Percentiles rank a stretch among this genome's conserved stretches.
Evolutionary conservation across 208 protist genomes (phyloP).

Genomic region (Phytomonas francai): DNA sequence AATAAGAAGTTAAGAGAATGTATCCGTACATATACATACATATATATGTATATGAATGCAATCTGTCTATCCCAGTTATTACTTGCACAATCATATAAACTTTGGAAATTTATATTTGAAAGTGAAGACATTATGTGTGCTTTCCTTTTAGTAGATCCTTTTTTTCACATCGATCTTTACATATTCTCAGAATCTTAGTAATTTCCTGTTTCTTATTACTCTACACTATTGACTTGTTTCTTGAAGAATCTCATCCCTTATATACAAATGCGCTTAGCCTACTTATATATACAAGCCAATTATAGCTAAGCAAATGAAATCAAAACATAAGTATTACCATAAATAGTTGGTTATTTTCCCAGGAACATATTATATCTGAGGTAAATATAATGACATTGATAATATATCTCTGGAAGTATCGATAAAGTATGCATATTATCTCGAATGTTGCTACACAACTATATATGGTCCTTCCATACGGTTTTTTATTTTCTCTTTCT

Average conservation of each 20-base stretch:
- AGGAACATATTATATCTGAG: background rate
- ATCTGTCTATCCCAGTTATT: background rate
- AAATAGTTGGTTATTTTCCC: background rate
- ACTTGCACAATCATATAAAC: background rate
- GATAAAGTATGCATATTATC: background rate
- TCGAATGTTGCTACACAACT: background rate
- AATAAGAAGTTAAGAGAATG: constrained; percentile 9
- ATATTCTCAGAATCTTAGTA: constrained; percentile 1
- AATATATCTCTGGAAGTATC: background rate
- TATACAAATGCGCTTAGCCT: too few relatives aligned
- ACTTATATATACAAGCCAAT: background rate
- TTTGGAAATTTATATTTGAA: too few relatives aligned
- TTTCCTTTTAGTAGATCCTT: too few relatives aligned
- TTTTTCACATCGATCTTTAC: background rate
- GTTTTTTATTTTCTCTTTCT: background rate
- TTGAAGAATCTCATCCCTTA: background rate
- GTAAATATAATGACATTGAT: background rate
- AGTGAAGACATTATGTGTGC: too few relatives aligned
- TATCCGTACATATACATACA: background rate
- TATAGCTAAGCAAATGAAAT: background rate
- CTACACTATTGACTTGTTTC: background rate
- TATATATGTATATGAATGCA: constrained; percentile 4
- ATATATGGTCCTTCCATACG: background rate
- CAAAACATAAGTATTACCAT: background rate
- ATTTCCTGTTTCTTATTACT: background rate